phyloP scores from a whole-genome alignment of 768 basidiomycete genomes.

The Lyophyllum decastes region DNA sequence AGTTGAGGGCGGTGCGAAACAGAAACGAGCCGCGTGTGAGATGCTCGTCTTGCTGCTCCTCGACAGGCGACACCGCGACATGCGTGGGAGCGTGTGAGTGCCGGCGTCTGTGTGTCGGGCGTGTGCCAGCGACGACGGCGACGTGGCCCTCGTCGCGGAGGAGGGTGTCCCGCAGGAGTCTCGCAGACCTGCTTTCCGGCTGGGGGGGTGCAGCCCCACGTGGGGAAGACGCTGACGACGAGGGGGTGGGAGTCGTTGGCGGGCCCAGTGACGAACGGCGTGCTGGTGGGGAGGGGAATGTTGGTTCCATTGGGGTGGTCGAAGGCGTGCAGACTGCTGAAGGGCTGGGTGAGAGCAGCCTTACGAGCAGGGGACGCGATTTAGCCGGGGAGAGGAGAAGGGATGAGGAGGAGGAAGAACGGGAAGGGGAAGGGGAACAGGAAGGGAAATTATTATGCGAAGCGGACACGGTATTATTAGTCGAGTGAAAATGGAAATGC shows the following conservation, averaged over 20 bases:
- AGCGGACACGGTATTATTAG: not conserved
- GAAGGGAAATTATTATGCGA: not conserved
- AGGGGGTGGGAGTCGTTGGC: not conserved
- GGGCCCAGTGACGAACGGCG: not conserved
- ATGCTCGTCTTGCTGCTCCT: slow-evolving; percentile 12
- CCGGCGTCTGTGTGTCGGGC: slow-evolving; percentile 19
- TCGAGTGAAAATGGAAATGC: not conserved
- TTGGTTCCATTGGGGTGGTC: not conserved
- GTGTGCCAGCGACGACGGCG: not conserved
- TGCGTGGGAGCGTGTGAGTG: slow-evolving; percentile 29
- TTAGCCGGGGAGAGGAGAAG: not conserved
- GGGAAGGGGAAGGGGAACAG: not conserved
- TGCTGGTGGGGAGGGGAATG: not conserved
- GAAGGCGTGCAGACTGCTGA: not conserved
- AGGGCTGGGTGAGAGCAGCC: not conserved
- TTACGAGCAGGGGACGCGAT: not conserved
- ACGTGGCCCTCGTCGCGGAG: slow-evolving; percentile 38
- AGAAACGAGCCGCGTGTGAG: slow-evolving; percentile 21
- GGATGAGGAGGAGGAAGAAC: not conserved
- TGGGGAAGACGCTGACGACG: slow-evolving; percentile 12
- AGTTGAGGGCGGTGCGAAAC: slow-evolving; percentile 32
- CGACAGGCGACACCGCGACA: slow-evolving; percentile 16
- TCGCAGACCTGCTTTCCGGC: slow-evolving; percentile 53
- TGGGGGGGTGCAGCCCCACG: slow-evolving; percentile 35
- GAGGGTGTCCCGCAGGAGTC: slow-evolving; percentile 57